Evolutionary conservation across 805 yeast genomes (phyloP), one percentile per base, ranked within the genome.

Genomic region (Metschnikowia bowlesiae): DNA sequence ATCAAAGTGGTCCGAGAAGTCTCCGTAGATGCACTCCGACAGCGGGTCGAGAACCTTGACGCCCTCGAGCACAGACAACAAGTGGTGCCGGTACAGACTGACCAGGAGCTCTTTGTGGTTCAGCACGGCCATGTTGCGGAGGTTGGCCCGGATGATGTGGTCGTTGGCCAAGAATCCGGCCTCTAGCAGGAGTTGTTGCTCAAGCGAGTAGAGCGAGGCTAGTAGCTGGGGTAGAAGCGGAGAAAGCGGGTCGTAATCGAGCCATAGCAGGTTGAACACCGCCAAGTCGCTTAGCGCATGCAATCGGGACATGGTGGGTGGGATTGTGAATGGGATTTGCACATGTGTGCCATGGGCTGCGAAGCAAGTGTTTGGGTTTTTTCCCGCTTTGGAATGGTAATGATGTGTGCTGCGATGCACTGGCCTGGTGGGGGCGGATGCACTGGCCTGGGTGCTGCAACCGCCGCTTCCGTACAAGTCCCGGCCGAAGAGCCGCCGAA

Each of bases 11-110:
- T 53, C 55, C 18, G 51, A 30, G 42, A 53, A 56, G 37, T 43
- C 51, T 30, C 54, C 64, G 55, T 53, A 64, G 46, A 52, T 48
- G 16, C 50, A 46, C 33, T 44, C 44, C 26, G 50, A 47, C 31
- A 44, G 41, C 31, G 47, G 48, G 46, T 61, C 64, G 31, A 58
- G 47, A 13, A 62, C 41, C 41, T 55, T 53, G 49, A 63, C 45
- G 33, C 56, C 64, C 26, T 53, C 51, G 31, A 64, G 57, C 1
- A 37, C 26, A 4, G n/a, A n/a, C 18, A 35, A 16, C 22, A 35
- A 14, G 29, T 33, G 46, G 14, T 44, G 28, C 11, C 28, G n/a
- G 38, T 33, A 42, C 31, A 9, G 31, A 9, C 31, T 9, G n/a
- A 8, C 30, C 32, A n/a, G 37, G 11, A 32, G 36, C 7, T 26